Conservation (phyloP, 2,329 filamentous ascomycete species). For the Pseudocercospora musae region DNA sequence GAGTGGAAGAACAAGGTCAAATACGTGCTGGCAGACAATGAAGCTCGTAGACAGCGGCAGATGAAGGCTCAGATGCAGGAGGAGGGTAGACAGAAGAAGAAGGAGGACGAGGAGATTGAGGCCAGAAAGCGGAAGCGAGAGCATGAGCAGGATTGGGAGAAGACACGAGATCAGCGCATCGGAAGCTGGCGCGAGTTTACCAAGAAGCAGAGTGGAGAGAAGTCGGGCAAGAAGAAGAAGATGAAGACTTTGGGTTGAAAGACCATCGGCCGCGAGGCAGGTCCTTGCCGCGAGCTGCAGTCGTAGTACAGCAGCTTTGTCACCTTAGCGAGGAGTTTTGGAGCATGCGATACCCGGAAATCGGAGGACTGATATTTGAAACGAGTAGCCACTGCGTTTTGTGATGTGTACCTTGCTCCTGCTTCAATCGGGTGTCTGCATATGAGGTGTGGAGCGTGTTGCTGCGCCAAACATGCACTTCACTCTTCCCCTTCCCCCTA, state of each 20-base stretch:
- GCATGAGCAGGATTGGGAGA: conserved; percentile 93
- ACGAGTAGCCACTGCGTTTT: neutral
- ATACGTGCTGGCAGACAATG: conserved; percentile 87
- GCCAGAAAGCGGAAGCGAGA: conserved; percentile 63
- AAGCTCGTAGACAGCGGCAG: conserved; percentile 78
- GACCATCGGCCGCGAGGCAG: neutral
- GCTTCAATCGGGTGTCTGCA: neutral
- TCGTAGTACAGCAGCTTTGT: neutral
- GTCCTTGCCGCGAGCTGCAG: neutral
- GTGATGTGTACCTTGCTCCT: neutral
- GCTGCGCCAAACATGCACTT: no score
- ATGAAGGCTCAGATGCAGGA: conserved; percentile 94
- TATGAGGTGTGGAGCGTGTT: neutral
- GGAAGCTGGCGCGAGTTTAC: conserved; percentile 91
- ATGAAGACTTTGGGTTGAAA: conserved; percentile 52
- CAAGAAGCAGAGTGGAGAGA: conserved; percentile 50
- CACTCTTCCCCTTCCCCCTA: no score
- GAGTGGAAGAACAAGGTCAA: conserved; percentile 90
- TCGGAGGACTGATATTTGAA: neutral
- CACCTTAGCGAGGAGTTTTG: conserved; percentile 14
- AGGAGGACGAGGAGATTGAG: conserved; percentile 80
- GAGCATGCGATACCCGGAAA: neutral
- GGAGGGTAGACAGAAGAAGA: conserved; percentile 83
- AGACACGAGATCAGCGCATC: conserved; percentile 84
- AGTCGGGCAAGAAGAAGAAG: conserved; percentile 52